Evolutionary conservation across 768 basidiomycete species (phyloP), one percentile per base, ranked within the genome.

Genomic region (Guyanaporus albipodus): DNA sequence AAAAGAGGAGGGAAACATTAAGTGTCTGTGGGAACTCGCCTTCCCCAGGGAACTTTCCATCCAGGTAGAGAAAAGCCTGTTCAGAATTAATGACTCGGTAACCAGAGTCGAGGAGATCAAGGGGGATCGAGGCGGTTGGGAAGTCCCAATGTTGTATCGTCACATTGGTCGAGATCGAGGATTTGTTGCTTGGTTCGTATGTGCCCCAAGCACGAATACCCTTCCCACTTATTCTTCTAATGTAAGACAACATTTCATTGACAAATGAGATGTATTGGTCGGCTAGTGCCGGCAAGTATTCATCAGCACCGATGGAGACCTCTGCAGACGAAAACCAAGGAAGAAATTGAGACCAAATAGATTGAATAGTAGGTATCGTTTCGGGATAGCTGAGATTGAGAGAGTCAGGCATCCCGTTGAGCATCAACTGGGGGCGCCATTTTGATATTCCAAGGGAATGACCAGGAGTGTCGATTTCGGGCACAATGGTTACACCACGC

Each of bases 281-380:
- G 3, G 70, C 73, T 8, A 73, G 55, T 6, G 61, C 53, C 8
- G 65, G 31, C 9, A 52, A 47, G 48, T 74, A 75, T 56, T 75
- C 72, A 43, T 75, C 73, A 21, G 72, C 72, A 11, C 74, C 74
- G 29, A 76, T 74, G 8, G 72, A 73, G 17, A 76, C 70, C 44
- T 75, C 70, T 9, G 56, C 38, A 42, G 67, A 57, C 17, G 68
- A 50, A 50, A 69, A 71, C 70, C 69, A 70, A 1, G 69, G 66
- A 21, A 73, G 60, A 46, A 68, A 58, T 46, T 71, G 69, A 17
- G 67, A 57, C 74, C 73, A 75, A 15, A 75, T 67, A 8, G 65
- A 59, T 48, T 74, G 67, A 34, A 75, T 59, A 0, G 69, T 70
- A 9, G 71, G 72, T 29, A 73, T 67, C 1, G 72, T 71, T 19